Evolutionary conservation across 2,329 filamentous ascomycete genomes (phyloP).

Genomic region (Ophiosphaerella narmari): DNA sequence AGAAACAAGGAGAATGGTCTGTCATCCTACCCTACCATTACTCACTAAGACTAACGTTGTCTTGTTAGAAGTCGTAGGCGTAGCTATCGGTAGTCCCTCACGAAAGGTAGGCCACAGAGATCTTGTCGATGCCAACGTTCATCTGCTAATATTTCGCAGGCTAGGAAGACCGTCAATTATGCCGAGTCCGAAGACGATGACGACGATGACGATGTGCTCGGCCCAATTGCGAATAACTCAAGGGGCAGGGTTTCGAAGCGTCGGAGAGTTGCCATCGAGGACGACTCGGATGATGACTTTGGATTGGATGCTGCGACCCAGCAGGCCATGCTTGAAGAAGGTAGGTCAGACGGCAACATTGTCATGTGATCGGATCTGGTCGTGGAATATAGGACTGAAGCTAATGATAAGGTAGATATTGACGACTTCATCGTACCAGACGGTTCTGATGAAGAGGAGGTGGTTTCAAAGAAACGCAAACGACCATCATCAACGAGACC

Average conservation of each 20-base stretch:
- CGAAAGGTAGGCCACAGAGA: constrained; percentile 66
- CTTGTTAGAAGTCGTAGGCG: constrained; percentile 49
- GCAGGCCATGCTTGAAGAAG: constrained; percentile 61
- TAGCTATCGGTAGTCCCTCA: constrained; percentile 70
- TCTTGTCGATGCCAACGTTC: background rate
- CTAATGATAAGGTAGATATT: constrained; percentile 60
- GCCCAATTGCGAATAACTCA: constrained; percentile 54
- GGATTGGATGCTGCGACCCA: constrained; percentile 62
- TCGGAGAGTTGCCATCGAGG: constrained; percentile 66
- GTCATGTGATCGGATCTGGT: background rate
- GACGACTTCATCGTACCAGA: constrained; percentile 88
- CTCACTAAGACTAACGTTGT: constrained; percentile 50
- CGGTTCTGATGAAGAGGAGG: constrained; percentile 74
- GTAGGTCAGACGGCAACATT: constrained; percentile 32
- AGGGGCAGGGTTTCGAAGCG: constrained; percentile 58
- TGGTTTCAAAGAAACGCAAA: constrained; percentile 69
- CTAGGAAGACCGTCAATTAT: constrained; percentile 74
- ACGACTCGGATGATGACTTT: constrained; percentile 70
- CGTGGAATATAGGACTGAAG: background rate
- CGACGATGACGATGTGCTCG: constrained; percentile 70
- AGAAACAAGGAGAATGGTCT: constrained; percentile 60
- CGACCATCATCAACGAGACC: constrained; percentile 68
- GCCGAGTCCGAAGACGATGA: constrained; percentile 79
- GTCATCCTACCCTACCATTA: constrained; percentile 47
- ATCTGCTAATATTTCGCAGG: constrained; percentile 45